A percentile compares a stretch with the other conserved stretches of the same genome.
Evolutionary conservation across 208 protist species (phyloP).

Genomic region (Entamoeba histolytica): DNA sequence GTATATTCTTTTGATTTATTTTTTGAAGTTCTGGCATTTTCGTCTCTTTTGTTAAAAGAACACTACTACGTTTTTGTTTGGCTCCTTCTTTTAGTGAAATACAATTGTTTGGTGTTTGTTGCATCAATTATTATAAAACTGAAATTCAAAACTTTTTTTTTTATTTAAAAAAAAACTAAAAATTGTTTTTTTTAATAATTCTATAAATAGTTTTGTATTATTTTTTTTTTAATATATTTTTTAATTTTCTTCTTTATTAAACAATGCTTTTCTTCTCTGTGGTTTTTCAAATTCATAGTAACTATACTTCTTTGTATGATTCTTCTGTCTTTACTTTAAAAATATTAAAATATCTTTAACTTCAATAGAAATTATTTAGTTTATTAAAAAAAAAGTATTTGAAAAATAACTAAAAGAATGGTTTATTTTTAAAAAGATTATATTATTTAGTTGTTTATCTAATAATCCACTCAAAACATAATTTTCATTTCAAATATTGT

Average conservation of each 20-base stretch:
- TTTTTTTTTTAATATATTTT: not conserved
- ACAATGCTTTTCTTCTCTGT: too few species aligned
- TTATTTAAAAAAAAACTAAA: not conserved
- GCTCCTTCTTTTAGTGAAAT: not conserved
- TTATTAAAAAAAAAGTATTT: too few species aligned
- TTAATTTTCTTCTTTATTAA: not conserved
- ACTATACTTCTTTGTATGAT: too few species aligned
- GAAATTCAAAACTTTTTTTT: not conserved
- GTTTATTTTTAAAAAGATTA: too few species aligned
- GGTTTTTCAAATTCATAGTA: too few species aligned
- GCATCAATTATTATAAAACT: not conserved
- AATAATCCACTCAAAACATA: too few species aligned
- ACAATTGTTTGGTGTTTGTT: not conserved
- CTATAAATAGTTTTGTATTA: not conserved
- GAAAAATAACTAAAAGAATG: too few species aligned
- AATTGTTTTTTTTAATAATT: not conserved
- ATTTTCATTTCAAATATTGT: too few species aligned
- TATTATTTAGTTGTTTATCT: too few species aligned
- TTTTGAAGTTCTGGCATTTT: not conserved
- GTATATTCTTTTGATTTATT: not conserved
- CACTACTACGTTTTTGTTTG: not conserved
- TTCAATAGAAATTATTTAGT: too few species aligned
- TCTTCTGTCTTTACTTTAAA: too few species aligned
- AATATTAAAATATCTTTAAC: too few species aligned
- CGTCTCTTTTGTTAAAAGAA: not conserved